Base-by-base conservation (phyloP, 2,329 filamentous ascomycete species). In the Ilyonectria destructans region DNA sequence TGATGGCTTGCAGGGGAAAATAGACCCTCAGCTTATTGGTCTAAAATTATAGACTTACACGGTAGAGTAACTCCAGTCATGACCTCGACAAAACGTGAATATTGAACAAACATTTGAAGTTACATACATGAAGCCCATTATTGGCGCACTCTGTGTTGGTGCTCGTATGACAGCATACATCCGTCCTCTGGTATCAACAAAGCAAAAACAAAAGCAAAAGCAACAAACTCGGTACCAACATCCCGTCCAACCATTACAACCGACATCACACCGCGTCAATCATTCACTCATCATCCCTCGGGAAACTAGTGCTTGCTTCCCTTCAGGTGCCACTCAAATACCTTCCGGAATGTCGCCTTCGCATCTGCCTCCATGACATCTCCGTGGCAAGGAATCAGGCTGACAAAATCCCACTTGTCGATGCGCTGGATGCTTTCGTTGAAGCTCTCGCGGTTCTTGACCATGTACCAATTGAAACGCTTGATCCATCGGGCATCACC, bases 371-470 rank as follows among this genome's bases (percentile, higher is more conserved):
- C 92, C 72, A 98, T 90, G 17, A 93, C 91, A 82, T 99, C 96
- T 9, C 96, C 96, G 82, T 99, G 96, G 80, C 96, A 98, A 1
- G 96, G 95, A 67, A 99, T 91, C 58, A 98, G 86, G 45, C 91
- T 91, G 71, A 92, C 89, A 79, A 98, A 97, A 66, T 96, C 92
- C 96, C 96, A 99, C 62, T 81, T 79, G 60, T 90, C 85, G 70
- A 98, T 96, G 68, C 87, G 86, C 73, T 81, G 83, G 46, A 94
- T 83, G 73, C 92, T 95, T 69, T 89, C 85, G 71, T 90, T 91
- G 80, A 95, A 97, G 15, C 89, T 90, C 6, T 81, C 72, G 33
- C 93, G 85, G 80, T 98, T 89, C 43, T 82, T 84, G 75, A 90
- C 80, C 1, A 86, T 83, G 80, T 97, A 95, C 95, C 96, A 98